Conservation (phyloP, 345 rosid species). For the Rhizophora mangle region DNA sequence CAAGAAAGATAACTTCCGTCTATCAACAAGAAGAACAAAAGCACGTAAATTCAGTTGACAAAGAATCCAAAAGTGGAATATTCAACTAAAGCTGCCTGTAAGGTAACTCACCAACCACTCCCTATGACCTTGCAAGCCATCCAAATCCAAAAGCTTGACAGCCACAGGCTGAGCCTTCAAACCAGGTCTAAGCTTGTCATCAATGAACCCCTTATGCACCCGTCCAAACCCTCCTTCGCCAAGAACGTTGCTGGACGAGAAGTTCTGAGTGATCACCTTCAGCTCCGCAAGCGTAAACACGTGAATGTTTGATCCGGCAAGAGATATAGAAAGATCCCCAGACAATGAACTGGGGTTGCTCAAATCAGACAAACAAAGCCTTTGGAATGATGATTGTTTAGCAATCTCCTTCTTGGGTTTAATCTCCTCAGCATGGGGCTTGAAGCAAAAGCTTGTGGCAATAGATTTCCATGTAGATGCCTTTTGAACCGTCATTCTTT, state of each 20-base stretch:
- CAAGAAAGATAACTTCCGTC: conserved; percentile 85
- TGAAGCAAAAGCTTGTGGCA: conserved; percentile 45
- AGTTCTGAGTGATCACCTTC: conserved; percentile 71
- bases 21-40: conserved; percentile 21
- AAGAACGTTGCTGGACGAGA: conserved; percentile 59
- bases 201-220: conserved; percentile 83
- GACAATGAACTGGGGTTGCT: conserved; percentile 66
- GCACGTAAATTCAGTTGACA: neutral
- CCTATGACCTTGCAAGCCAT: conserved; percentile 80
- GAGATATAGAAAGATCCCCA: conserved; percentile 68
- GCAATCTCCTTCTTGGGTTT: conserved; percentile 37
- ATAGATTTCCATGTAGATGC: conserved; percentile 44
- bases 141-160: conserved; percentile 72
- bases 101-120: conserved; percentile 80
- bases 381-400: conserved; percentile 56
- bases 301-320: conserved; percentile 81
- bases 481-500: conserved; percentile 48
- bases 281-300: conserved; percentile 63
- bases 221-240: conserved; percentile 96
- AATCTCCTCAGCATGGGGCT: conserved; percentile 13
- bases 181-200: conserved; percentile 79
- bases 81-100: neutral
- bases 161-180: conserved; percentile 87
- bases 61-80: neutral
- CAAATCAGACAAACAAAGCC: conserved; percentile 58